Conservation (phyloP, 1,284 basidiomycete genomes). For the Cutaneotrichosporon spelunceum region DNA sequence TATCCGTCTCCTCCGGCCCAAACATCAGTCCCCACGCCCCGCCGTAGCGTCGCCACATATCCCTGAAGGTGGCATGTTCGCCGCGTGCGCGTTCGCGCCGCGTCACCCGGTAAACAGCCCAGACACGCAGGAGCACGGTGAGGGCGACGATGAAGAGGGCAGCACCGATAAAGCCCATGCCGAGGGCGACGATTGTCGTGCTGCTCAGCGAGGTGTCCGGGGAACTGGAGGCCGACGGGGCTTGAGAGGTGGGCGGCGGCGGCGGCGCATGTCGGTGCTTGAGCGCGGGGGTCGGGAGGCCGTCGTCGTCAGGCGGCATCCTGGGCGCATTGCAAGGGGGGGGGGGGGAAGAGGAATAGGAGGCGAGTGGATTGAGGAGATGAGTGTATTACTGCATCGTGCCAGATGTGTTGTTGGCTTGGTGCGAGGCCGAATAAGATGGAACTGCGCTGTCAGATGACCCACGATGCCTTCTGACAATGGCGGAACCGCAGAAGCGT, state of each 20-base stretch:
- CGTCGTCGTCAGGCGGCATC: background rate
- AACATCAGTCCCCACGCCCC: slow-evolving; percentile 27
- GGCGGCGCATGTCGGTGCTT: background rate
- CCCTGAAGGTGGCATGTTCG: slow-evolving; percentile 16
- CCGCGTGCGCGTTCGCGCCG: background rate
- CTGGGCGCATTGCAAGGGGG: no score
- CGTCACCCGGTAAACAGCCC: slow-evolving; percentile 10
- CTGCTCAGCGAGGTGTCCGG: slow-evolving; percentile 2
- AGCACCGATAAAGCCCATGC: slow-evolving; percentile 30
- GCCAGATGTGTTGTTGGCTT: no score
- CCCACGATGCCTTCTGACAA: no score
- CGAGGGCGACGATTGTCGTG: slow-evolving; percentile 29
- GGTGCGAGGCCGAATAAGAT: no score
- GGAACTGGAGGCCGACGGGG: background rate
- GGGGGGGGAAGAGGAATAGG: no score
- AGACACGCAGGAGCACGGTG: slow-evolving; percentile 17
- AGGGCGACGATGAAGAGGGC: slow-evolving; percentile 16
- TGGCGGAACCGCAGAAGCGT: no score
- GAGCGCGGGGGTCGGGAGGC: background rate
- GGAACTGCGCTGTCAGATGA: no score
- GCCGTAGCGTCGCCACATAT: slow-evolving; percentile 24
- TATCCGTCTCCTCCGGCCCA: background rate
- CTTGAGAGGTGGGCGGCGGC: background rate
- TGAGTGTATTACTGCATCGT: no score
- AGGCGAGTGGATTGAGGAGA: no score